These are phyloP conservation scores for Staphylotrichum tortipilum DNA, from an alignment of 495 filamentous ascomycete genomes.

Conservation along the genomic window DNA sequence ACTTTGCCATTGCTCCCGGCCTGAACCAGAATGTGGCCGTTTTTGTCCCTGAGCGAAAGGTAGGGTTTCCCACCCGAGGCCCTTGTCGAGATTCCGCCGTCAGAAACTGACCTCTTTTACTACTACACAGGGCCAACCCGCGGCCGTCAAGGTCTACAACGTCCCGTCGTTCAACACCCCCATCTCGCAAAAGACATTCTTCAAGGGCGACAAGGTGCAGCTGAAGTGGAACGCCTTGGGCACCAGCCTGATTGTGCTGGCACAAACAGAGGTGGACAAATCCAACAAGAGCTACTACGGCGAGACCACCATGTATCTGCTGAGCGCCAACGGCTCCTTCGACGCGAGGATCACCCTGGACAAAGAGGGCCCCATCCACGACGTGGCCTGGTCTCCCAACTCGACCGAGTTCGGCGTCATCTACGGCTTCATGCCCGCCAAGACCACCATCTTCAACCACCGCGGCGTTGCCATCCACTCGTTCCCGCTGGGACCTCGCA, in stretches of 20 bases:
- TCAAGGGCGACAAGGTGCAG: constrained; percentile 97
- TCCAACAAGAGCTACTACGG: constrained; percentile 98
- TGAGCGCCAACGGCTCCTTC: constrained; percentile 84
- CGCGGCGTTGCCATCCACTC: constrained; percentile 69
- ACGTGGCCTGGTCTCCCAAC: constrained; percentile 95
- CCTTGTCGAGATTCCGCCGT: not conserved
- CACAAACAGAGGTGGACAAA: constrained; percentile 96
- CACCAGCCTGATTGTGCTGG: constrained; percentile 85
- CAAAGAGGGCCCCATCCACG: constrained; percentile 97
- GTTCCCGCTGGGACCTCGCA: constrained; percentile 79
- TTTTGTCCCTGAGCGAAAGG: constrained; percentile 92
- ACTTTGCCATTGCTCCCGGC: constrained; percentile 84
- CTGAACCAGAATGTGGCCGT: constrained; percentile 84
- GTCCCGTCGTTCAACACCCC: constrained; percentile 72
- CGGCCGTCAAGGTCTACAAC: constrained; percentile 87
- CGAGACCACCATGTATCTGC: constrained; percentile 92
- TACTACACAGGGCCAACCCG: constrained; percentile 87
- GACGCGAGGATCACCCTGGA: constrained; percentile 88
- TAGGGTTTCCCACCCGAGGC: constrained; percentile 32
- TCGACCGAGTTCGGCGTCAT: constrained; percentile 94
- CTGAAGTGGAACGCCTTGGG: constrained; percentile 93
- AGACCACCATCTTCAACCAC: constrained; percentile 92
- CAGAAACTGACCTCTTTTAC: constrained; percentile 2
- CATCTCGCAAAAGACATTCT: constrained; percentile 96
- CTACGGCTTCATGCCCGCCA: constrained; percentile 96